Evolutionary conservation across 345 rosid genomes (phyloP), one percentile per base, ranked within the genome.

Genomic region (Bruguiera parviflora): DNA sequence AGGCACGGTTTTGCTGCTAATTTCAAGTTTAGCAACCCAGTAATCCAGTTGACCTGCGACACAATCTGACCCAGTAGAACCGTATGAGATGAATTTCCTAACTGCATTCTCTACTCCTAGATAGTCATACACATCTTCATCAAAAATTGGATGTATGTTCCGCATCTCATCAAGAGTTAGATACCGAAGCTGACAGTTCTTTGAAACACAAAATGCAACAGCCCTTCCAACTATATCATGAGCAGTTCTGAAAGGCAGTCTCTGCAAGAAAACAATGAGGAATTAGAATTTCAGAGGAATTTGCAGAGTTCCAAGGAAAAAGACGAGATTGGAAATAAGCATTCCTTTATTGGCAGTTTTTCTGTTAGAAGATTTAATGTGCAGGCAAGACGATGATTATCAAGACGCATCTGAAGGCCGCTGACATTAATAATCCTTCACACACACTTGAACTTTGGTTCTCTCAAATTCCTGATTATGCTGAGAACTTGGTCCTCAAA

Each of bases 171-270:
- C 96, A 43, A 95, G 84, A 55, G 80, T 83, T 53, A 95, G 80
- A 60, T 85, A 86, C 86, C 81, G 84, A 63, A 95, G 97, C 67
- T 86, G 88, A 72, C 96, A 92, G 61, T 81, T 80, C 77, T 78
- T 85, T 16, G 88, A 76, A 6, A 90, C 87, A 37, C 99, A 92
- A 29, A 92, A 79, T 13, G 93, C 92, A 69, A 95, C 99, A 8
- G 89, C 82, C 73, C 87, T 88, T 29, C 99, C 98, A 32, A 87
- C 99, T 58, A 95, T 67, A 65, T 95, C 99, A 66, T 95, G 99
- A 63, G 99, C 87, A 56, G 97, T 90, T 78, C 99, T 84, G 72
- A 95, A 95, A 47, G 99, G 96, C 72, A 87, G 66, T 20, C 92
- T 94, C 99, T 95, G 90, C 32, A 65, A 25, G 78, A 60, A 27